Evolutionary conservation across 1,284 basidiomycete genomes (phyloP).

Genomic region (Marasmius tenuissimus): DNA sequence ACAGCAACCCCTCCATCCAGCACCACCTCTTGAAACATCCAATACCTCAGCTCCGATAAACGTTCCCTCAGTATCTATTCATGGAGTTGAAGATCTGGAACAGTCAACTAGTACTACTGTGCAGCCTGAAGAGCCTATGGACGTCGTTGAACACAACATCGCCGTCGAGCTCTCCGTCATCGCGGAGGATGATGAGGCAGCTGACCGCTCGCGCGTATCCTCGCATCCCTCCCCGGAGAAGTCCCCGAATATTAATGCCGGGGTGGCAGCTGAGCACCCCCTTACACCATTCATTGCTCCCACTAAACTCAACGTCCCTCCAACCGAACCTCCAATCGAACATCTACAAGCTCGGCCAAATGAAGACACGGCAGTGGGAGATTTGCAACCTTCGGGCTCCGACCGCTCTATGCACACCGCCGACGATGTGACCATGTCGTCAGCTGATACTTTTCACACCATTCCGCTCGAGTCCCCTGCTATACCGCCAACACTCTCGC

Average conservation of each 20-base stretch:
- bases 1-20: neutral
- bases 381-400: neutral
- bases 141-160: neutral
- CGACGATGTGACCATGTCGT: constrained; percentile 8
- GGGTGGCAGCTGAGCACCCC: neutral
- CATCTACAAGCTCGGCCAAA: too few relatives aligned
- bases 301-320: neutral
- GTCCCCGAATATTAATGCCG: neutral
- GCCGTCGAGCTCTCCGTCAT: constrained; percentile 59
- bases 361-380: neutral
- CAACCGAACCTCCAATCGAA: too few relatives aligned
- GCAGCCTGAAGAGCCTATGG: neutral
- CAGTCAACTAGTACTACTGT: neutral
- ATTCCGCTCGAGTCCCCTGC: constrained; percentile 34
- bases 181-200: constrained; percentile 65
- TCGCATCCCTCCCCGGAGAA: constrained; percentile 11
- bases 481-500: constrained; percentile 6
- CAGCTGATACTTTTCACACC: constrained; percentile 36
- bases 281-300: too few relatives aligned
- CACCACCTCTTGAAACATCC: neutral
- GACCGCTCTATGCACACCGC: neutral
- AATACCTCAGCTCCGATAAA: neutral
- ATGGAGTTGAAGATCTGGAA: neutral
- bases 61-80: neutral
- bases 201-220: constrained; percentile 36